Base-by-base conservation (phyloP, 331 rosid genomes). In the Saraca asoca region DNA sequence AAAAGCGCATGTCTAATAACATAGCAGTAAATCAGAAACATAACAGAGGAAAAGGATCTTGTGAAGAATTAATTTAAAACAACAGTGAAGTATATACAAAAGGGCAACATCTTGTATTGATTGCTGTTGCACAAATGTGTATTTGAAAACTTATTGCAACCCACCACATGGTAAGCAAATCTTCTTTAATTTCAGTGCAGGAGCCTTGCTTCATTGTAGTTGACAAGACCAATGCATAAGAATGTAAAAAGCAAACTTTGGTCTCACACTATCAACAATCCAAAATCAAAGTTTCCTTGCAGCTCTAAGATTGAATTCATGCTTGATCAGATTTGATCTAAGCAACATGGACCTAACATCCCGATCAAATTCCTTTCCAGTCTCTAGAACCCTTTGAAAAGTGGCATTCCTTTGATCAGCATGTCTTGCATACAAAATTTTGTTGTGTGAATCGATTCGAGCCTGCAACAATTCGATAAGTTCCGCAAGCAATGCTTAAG, bases 321-420 rank as follows among this genome's bases (percentile, higher is more conserved):
- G 95, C 88, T 90, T 94, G 72, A 90, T 80, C 35, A 94, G 97
- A 76, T 94, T 88, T 70, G 91, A 79, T 78, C 99, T 85, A 71
- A 94, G 95, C 68, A 94, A 83, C 96, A 90, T 86, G 16, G 96
- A 83, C 71, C 88, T 85, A 49, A 85, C 95, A 71, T 90, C 96
- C 4, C 91, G 89, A 64, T 90, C 99, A 57, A 90, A 86, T 62
- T 83, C 97, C 66, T 74, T 58, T 54, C 97, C 99, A 7, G 93
- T 80, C 78, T 94, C 96, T 49, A 94, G 78, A 63, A 85, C 99
- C 76, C 96, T 80, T 65, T 90, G 99, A 73, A 90, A 94, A 33
- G 99, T 94, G 43, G 97, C 89, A 73, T 94, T 94, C 79, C 99
- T 83, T 74, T 94, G 99, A 78, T 94, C 97, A 0, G 99, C 99